A percentile compares a stretch with the other conserved stretches of the same genome.
Evolutionary conservation across 768 basidiomycete species (phyloP).

Genomic region (Strobilomyces dryophilus): DNA sequence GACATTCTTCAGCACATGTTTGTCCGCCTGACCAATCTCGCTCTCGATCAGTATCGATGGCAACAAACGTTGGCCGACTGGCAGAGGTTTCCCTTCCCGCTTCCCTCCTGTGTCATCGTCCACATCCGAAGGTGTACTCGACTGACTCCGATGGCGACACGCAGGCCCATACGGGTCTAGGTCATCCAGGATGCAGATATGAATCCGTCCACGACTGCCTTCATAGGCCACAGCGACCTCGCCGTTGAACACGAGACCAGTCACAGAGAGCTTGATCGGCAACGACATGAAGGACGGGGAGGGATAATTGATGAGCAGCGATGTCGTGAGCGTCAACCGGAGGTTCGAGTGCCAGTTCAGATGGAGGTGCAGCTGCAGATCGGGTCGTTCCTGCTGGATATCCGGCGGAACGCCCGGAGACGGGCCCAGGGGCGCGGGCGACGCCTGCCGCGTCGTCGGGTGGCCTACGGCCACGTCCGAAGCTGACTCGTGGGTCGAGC

Average conservation of each 20-base stretch:
- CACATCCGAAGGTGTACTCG: conserved; percentile 55
- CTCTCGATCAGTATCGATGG: conserved; percentile 91
- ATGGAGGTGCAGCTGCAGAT: conserved; percentile 86
- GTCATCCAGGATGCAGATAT: conserved; percentile 87
- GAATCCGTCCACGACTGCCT: conserved; percentile 73
- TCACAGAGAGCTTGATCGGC: conserved; percentile 91
- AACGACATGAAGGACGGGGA: conserved; percentile 95
- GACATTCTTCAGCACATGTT: conserved; percentile 94
- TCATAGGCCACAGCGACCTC: conserved; percentile 92
- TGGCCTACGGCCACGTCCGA: conserved; percentile 16
- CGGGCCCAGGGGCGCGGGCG: conserved; percentile 6
- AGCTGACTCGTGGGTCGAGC: conserved; percentile 10
- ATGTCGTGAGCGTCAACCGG: conserved; percentile 85
- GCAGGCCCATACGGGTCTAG: conserved; percentile 81
- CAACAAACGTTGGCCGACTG: conserved; percentile 78
- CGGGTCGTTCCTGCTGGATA: conserved; percentile 36
- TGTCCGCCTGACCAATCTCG: conserved; percentile 94
- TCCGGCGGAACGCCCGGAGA: conserved; percentile 15
- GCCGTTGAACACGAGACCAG: conserved; percentile 80
- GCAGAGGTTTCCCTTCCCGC: conserved; percentile 60
- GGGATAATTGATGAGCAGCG: conserved; percentile 94
- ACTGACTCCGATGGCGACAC: conserved; percentile 43
- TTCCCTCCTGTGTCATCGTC: conserved; percentile 52
- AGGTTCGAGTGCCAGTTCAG: conserved; percentile 86
- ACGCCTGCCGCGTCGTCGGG: conserved; percentile 13